These are phyloP conservation scores for Fusarium proliferatum DNA, from an alignment of 2,329 filamentous ascomycete species.

Conservation along the genomic window DNA sequence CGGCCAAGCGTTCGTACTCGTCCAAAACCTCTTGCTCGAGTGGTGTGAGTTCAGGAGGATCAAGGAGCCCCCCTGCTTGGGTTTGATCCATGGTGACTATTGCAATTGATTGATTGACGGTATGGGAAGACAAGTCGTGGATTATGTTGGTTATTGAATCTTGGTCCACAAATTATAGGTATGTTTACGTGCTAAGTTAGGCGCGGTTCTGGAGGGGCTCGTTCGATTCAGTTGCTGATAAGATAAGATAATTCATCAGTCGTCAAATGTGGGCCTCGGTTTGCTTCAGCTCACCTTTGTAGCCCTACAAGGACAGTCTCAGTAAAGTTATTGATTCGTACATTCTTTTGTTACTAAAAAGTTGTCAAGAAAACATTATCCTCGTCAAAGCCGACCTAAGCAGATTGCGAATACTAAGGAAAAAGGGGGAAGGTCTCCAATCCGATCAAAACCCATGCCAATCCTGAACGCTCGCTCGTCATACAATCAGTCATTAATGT, in stretches of 20 bases:
- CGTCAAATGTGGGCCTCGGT: background rate
- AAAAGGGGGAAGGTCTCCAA: background rate
- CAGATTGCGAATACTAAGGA: slow-evolving; percentile 2
- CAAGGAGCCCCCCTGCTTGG: slow-evolving; percentile 46
- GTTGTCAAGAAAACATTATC: slow-evolving; percentile 9
- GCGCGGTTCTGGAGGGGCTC: slow-evolving; percentile 4
- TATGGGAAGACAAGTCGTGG: background rate
- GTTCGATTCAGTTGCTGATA: slow-evolving; percentile 2
- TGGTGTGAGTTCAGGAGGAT: slow-evolving; percentile 72
- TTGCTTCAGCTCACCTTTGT: background rate
- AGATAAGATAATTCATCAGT: background rate
- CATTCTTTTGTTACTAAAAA: slow-evolving; percentile 15
- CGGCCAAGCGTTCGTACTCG: slow-evolving; percentile 87
- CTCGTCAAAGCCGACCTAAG: slow-evolving; percentile 5
- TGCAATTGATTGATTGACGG: background rate
- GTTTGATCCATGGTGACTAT: slow-evolving; percentile 37
- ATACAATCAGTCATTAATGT: slow-evolving; percentile 15
- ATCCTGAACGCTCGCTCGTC: slow-evolving; percentile 19
- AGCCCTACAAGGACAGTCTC: background rate
- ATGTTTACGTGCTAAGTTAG: too few species aligned
- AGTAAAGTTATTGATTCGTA: slow-evolving; percentile 17
- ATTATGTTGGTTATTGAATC: background rate
- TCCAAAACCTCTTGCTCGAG: slow-evolving; percentile 95
- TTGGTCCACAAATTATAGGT: background rate
- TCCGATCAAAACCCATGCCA: slow-evolving; percentile 19